These are phyloP conservation scores for Solanum neorickii DNA, from an alignment of 257 asterid genomes.

Conservation along the genomic window DNA sequence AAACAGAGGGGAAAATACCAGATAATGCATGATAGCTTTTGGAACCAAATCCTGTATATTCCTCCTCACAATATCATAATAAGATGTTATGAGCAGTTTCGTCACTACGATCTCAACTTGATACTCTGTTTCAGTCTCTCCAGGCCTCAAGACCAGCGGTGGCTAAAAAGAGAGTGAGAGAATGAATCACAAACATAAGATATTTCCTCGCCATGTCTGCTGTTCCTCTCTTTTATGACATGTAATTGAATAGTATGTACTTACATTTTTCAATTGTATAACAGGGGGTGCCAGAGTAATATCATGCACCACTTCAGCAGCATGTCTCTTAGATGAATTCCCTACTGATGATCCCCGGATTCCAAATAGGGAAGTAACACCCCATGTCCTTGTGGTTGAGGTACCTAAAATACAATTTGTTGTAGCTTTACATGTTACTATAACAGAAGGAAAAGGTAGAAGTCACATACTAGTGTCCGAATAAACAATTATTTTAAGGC, in stretches of 20 bases:
- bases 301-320: background rate
- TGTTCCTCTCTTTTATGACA: background rate
- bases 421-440: background rate
- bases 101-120: slow-evolving; percentile 48
- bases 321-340: background rate
- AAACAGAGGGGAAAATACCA: slow-evolving; percentile 9
- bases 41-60: slow-evolving; percentile 58
- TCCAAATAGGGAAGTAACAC: slow-evolving; percentile 5
- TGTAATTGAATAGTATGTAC: background rate
- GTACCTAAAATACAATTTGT: background rate
- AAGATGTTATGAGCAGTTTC: slow-evolving; percentile 45
- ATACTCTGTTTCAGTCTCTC: slow-evolving; percentile 38
- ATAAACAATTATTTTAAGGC: background rate
- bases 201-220: background rate
- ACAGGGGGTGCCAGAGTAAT: background rate
- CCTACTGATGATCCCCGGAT: background rate
- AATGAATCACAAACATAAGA: background rate
- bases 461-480: background rate
- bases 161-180: slow-evolving; percentile 21
- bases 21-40: slow-evolving; percentile 74
- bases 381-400: slow-evolving; percentile 6
- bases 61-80: slow-evolving; percentile 59
- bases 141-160: slow-evolving; percentile 40
- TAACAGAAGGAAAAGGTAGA: background rate
- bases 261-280: background rate